A percentile compares a stretch with the other conserved stretches of the same genome.
phyloP scores from a whole-genome alignment of 371 early-diverging fungal species.

The Mucor piriformis region DNA sequence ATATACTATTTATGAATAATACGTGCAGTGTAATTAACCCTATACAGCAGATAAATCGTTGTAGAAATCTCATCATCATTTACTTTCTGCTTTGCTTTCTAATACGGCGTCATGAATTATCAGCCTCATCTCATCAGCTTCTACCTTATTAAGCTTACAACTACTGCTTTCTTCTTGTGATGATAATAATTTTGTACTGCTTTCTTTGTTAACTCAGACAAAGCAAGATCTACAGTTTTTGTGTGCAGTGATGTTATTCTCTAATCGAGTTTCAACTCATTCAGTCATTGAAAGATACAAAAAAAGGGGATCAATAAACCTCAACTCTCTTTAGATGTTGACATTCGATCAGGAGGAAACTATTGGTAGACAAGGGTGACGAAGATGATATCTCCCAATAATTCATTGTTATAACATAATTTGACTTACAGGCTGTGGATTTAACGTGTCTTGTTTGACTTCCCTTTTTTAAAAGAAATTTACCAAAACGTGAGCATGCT shows the following conservation, averaged over 20 bases:
- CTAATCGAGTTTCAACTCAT: slow-evolving; percentile 11
- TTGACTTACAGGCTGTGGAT: slow-evolving; percentile 9
- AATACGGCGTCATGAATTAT: slow-evolving; percentile 4
- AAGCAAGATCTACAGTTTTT: slow-evolving; percentile 20
- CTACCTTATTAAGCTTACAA: slow-evolving; percentile 13
- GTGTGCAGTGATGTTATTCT: slow-evolving; percentile 15
- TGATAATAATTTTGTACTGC: slow-evolving; percentile 19
- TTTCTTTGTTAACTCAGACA: slow-evolving; percentile 20
- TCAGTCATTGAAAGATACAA: slow-evolving; percentile 11
- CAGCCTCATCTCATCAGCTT: not conserved
- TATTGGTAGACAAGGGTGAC: not conserved
- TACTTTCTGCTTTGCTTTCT: slow-evolving; percentile 6
- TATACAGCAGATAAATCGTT: slow-evolving; percentile 11
- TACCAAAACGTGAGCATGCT: not conserved
- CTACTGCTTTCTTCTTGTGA: slow-evolving; percentile 17
- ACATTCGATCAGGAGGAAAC: slow-evolving; percentile 10
- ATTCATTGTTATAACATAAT: slow-evolving; percentile 1
- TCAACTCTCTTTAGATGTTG: slow-evolving; percentile 12
- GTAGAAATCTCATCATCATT: slow-evolving; percentile 11
- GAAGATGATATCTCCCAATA: slow-evolving; percentile 17
- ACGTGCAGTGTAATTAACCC: slow-evolving; percentile 12
- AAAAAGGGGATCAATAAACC: slow-evolving; percentile 14
- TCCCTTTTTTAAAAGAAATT: not conserved
- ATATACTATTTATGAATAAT: slow-evolving; percentile 12
- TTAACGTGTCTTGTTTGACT: not conserved